Conservation (phyloP, 768 basidiomycete species). For the Pleurotus sapidus region DNA sequence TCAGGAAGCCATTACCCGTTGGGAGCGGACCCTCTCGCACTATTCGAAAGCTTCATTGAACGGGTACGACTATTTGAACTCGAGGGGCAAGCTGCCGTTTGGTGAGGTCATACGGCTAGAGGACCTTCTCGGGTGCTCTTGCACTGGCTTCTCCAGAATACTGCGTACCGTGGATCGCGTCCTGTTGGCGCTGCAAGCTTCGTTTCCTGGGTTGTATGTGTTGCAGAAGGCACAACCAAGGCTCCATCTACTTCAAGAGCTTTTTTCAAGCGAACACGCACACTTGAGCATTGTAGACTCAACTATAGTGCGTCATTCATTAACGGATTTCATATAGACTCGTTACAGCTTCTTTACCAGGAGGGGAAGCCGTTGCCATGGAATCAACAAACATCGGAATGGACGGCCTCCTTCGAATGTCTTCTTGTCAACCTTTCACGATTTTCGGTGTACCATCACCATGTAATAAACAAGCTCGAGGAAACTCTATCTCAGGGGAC, state of each 20-base stretch:
- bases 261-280: slow-evolving; percentile 28
- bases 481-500: slow-evolving; percentile 6
- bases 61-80: slow-evolving; percentile 30
- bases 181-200: slow-evolving; percentile 29
- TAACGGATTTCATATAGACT: background rate
- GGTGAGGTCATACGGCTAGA: slow-evolving; percentile 38
- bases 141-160: slow-evolving; percentile 31
- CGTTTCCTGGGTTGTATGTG: slow-evolving; percentile 32
- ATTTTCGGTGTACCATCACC: slow-evolving; percentile 23
- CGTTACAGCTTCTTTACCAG: slow-evolving; percentile 15
- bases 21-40: slow-evolving; percentile 24
- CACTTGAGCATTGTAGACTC: slow-evolving; percentile 25
- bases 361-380: slow-evolving; percentile 28
- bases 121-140: slow-evolving; percentile 30
- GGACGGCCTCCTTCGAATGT: slow-evolving; percentile 21
- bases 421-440: slow-evolving; percentile 25
- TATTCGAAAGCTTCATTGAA: slow-evolving; percentile 32
- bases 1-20: slow-evolving; percentile 22
- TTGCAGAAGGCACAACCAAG: slow-evolving; percentile 24
- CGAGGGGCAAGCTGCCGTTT: slow-evolving; percentile 28
- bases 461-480: slow-evolving; percentile 16
- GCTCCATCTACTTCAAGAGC: slow-evolving; percentile 22
- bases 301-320: slow-evolving; percentile 23
- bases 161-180: slow-evolving; percentile 32
- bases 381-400: slow-evolving; percentile 11